Conservation (phyloP, 352 stramenopile species). For the Pythium oligandrum region DNA sequence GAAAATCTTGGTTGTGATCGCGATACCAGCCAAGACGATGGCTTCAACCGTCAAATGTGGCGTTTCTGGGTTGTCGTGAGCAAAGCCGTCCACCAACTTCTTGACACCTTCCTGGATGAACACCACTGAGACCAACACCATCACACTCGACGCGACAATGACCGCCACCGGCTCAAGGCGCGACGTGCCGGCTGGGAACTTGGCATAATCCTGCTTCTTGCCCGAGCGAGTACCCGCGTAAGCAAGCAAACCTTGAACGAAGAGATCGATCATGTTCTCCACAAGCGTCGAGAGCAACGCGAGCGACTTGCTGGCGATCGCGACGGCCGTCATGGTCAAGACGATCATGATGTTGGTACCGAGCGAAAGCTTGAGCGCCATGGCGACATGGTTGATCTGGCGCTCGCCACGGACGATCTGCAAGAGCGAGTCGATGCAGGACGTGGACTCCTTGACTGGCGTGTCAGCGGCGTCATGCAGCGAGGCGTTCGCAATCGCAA, state of each 20-base stretch:
- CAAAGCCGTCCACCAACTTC: slow-evolving; percentile 44
- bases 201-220: slow-evolving; percentile 75
- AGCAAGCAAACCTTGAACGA: slow-evolving; percentile 86
- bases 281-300: slow-evolving; percentile 88
- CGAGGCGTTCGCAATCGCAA: neutral
- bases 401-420: slow-evolving; percentile 29
- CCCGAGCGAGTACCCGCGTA: slow-evolving; percentile 83
- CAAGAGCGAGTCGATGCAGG: slow-evolving; percentile 12
- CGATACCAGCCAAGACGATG: slow-evolving; percentile 69
- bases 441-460: slow-evolving; percentile 8
- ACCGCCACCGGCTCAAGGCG: slow-evolving; percentile 92
- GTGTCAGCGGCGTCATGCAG: neutral
- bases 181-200: slow-evolving; percentile 90
- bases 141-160: slow-evolving; percentile 88
- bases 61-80: slow-evolving; percentile 50
- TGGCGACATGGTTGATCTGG: slow-evolving; percentile 45
- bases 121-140: slow-evolving; percentile 89
- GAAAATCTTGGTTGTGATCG: slow-evolving; percentile 64
- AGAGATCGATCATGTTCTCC: slow-evolving; percentile 91
- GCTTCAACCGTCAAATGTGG: slow-evolving; percentile 86
- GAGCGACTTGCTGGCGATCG: slow-evolving; percentile 76
- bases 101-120: slow-evolving; percentile 59
- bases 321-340: slow-evolving; percentile 64
- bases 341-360: slow-evolving; percentile 63
- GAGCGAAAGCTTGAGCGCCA: slow-evolving; percentile 52